Base-by-base conservation (phyloP, 805 yeast species). In the Myxozyma monticola region DNA sequence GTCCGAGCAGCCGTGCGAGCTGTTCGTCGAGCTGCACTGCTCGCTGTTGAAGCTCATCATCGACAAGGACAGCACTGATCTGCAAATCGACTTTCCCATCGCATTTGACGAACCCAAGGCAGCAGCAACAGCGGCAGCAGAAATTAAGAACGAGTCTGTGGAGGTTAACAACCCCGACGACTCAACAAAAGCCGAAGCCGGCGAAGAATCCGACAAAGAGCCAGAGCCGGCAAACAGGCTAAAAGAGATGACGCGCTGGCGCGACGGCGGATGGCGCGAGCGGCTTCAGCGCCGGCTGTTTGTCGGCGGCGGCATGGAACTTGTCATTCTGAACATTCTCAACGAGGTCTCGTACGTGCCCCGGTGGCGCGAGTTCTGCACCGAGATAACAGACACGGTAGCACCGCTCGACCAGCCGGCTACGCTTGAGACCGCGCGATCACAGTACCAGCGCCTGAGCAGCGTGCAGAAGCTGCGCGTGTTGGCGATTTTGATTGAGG, bases 301-400 rank as follows among this genome's bases (percentile, higher is more conserved):
- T 66, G 80, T 76, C 60, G 89, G 88, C 61, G 95, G 96, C 3
- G 81, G 80, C 47, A 91, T 97, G 96, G 84, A 88, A 60, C 75
- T 84, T 35, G 77, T 85, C 37, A 66, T 90, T 37, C 65, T 89
- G 42, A 96, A 96, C 28, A 72, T 89, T 2, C 73, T 90, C 36
- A 79, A 81, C 18, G 71, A 75, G 42, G 79, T 80, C 14, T 80
- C 80, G 39, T 75, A 81, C 56, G 73, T 81, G 34, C 79, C 81
- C 0, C 76, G 75, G 12, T 84, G 78, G 68, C 63, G 71, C 22
- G 68, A 71, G 0, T 73, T 74, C 18, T 80, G 84, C 41, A 69
- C 67, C 4, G 72, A 75, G 28, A 76, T 84, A 1, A 78, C 78
- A 46, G 74, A 73, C 31, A 61, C 66, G 1, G 65, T 84, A 42